These are phyloP conservation scores for Penicillium sclerotigenum DNA, from an alignment of 2,329 filamentous ascomycete genomes.

Conservation along the genomic window DNA sequence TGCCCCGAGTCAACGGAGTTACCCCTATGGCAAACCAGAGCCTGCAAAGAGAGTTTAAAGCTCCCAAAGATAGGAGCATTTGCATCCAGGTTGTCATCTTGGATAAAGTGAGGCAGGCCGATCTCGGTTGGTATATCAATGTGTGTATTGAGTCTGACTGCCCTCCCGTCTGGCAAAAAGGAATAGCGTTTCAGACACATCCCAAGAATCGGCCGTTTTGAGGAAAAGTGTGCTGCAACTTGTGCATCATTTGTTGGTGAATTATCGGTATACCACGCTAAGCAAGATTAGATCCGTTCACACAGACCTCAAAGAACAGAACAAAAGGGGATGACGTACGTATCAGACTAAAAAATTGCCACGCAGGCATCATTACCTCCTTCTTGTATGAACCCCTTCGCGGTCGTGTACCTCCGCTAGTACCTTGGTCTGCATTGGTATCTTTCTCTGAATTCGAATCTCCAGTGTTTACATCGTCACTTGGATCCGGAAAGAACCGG, in stretches of 20 bases:
- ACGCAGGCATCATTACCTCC: slow-evolving; percentile 91
- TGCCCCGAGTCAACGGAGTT: slow-evolving; percentile 83
- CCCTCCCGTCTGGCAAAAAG: slow-evolving; percentile 65
- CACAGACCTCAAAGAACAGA: slow-evolving; percentile 25
- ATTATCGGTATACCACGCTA: slow-evolving; percentile 81
- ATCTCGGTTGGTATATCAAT: slow-evolving; percentile 90
- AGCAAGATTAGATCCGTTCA: slow-evolving; percentile 33
- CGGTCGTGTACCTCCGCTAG: slow-evolving; percentile 26
- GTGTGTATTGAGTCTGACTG: slow-evolving; percentile 71
- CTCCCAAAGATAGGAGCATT: slow-evolving; percentile 72
- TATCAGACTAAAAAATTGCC: slow-evolving; percentile 94
- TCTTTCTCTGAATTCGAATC: slow-evolving; percentile 28
- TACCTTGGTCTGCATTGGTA: slow-evolving; percentile 24
- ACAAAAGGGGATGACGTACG: slow-evolving; percentile 55
- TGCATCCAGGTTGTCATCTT: slow-evolving; percentile 67
- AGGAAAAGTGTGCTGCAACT: slow-evolving; percentile 82
- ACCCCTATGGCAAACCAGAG: slow-evolving; percentile 88
- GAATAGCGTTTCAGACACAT: slow-evolving; percentile 91
- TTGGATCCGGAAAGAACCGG: slow-evolving; percentile 41
- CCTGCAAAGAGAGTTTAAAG: slow-evolving; percentile 89
- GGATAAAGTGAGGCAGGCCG: slow-evolving; percentile 81
- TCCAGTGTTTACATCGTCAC: slow-evolving; percentile 37
- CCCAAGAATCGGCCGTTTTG: slow-evolving; percentile 78
- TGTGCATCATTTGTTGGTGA: slow-evolving; percentile 67
- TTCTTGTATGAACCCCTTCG: slow-evolving; percentile 55